Conservation (phyloP, 2,329 filamentous ascomycete genomes). For the Tolypocladium nubicola region DNA sequence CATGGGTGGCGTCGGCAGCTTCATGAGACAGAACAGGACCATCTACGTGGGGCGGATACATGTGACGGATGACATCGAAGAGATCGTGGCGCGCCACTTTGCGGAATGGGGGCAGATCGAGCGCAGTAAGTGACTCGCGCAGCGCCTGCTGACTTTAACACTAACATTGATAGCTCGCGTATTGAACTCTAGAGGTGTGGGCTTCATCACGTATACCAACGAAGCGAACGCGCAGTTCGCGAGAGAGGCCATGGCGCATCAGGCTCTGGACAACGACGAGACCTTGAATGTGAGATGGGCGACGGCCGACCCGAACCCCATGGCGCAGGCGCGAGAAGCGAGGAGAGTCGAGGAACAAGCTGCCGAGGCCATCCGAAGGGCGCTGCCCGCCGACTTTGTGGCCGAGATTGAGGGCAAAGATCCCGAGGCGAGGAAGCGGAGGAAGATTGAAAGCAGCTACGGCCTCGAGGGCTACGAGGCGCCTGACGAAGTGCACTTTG, state of each 20-base stretch:
- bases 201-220: constrained; percentile 89
- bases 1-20: constrained; percentile 93
- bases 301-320: constrained; percentile 89
- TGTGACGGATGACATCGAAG: constrained; percentile 93
- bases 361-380: constrained; percentile 81
- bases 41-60: constrained; percentile 91
- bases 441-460: constrained; percentile 82
- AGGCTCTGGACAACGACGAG: constrained; percentile 82
- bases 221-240: constrained; percentile 85
- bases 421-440: constrained; percentile 74
- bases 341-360: constrained; percentile 88
- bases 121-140: constrained; percentile 38
- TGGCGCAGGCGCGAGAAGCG: constrained; percentile 87
- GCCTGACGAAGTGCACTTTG: constrained; percentile 88
- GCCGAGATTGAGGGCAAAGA: constrained; percentile 90
- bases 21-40: constrained; percentile 88
- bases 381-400: constrained; percentile 81
- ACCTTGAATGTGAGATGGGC: constrained; percentile 96
- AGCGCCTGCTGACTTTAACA: not conserved
- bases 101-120: constrained; percentile 95
- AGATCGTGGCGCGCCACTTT: constrained; percentile 89
- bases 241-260: constrained; percentile 92
- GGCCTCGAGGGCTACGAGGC: constrained; percentile 87
- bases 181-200: constrained; percentile 79
- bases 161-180: constrained; percentile 49